Base-by-base conservation (phyloP, 2,329 filamentous ascomycete species). In the Chalara sp. region DNA sequence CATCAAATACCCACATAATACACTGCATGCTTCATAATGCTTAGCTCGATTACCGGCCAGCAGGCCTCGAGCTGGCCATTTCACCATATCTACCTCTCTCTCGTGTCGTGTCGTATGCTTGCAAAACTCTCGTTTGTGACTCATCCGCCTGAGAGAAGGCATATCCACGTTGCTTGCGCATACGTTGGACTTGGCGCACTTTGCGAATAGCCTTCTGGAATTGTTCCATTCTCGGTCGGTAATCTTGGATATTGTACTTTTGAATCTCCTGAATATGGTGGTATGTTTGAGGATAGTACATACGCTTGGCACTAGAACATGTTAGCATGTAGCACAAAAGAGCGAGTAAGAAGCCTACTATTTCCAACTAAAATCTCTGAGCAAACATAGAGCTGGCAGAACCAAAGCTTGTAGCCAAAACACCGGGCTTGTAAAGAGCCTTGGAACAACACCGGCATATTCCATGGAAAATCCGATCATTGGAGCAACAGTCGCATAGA, bases 201-300 rank as follows among this genome's bases (percentile, higher is more conserved):
- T 99, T 99, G 63, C 93, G 87, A 65, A 99, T 97, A 28, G 93
- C 93, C 72, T 99, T 99, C 72, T 99, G 93, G 76, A 99, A 99
- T 72, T 99, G 93, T 66, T 99, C 93, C 93, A 99, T 99, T 65
- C 88, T 92, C 55, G 93, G 93, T 65, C 93, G 79, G 71, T 99
- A 99, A 72, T 99, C 93, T 72, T 99, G 93, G 54, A 99, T 96
- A 63, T 99, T 99, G 74, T 97, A 99, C 72, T 99, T 99, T 70
- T 99, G 93, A 61, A 99, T 99, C 73, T 99, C 93, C 70, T 99
- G 93, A 57, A 99, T 93, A 68, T 99, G 93, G 63, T 99, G 93
- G 65, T 99, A 99, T 42, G 89, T 84, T 71, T 96, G 87, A 28
- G 93, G 93, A 60, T 84, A 86, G 72, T 97, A 99, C 90, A 99